Conservation (phyloP, 345 rosid species). For the Citrus unshiu region DNA sequence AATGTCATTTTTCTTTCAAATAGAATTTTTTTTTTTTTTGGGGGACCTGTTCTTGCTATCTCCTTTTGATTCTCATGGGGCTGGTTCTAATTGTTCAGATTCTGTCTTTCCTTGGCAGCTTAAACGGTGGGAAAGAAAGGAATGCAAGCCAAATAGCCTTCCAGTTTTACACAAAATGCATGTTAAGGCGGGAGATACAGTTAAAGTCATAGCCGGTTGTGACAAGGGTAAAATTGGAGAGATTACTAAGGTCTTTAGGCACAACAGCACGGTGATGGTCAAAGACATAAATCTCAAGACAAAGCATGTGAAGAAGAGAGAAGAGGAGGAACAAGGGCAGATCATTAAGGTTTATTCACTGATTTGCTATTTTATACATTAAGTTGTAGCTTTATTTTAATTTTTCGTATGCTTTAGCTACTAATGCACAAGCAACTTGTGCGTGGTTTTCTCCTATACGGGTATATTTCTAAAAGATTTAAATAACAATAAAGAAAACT, state of each 20-base stretch:
- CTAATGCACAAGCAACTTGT: background rate
- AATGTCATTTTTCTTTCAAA: background rate
- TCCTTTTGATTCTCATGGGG: background rate
- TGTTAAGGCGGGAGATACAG: slow-evolving; percentile 84
- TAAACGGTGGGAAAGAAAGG: slow-evolving; percentile 84
- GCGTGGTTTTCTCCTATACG: background rate
- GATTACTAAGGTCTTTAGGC: slow-evolving; percentile 61
- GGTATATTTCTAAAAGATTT: background rate
- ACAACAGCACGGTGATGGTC: slow-evolving; percentile 73
- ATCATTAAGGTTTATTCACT: slow-evolving; percentile 60
- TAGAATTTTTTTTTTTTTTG: background rate
- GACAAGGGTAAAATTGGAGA: slow-evolving; percentile 91
- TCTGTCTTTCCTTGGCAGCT: slow-evolving; percentile 40
- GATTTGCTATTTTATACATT: background rate
- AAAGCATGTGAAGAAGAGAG: slow-evolving; percentile 86
- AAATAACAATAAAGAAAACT: background rate
- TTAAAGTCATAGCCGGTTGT: slow-evolving; percentile 74
- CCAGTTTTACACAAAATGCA: slow-evolving; percentile 89
- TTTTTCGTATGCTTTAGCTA: background rate
- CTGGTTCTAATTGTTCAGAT: background rate
- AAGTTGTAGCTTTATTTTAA: background rate
- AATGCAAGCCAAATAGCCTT: slow-evolving; percentile 92
- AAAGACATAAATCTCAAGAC: slow-evolving; percentile 86
- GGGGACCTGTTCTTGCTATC: background rate
- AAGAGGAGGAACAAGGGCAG: slow-evolving; percentile 84